Percentiles rank a stretch among this genome's conserved stretches.
These are phyloP conservation scores for Glycine tomentella DNA, from an alignment of 306 rosid genomes.

Conservation along the genomic window DNA sequence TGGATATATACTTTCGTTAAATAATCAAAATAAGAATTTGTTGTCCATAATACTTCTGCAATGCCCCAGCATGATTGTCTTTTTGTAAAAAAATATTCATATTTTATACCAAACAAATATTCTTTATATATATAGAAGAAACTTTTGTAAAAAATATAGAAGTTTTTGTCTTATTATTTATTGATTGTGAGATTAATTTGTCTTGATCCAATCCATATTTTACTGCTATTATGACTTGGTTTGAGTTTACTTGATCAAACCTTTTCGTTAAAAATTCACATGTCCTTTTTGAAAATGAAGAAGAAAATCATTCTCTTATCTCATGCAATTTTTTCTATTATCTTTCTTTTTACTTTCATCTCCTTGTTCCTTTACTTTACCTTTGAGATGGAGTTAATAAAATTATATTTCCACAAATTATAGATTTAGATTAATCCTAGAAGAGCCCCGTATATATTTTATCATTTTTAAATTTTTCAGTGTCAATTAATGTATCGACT, in stretches of 20 bases:
- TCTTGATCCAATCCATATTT: background rate
- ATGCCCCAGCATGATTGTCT: too few species aligned
- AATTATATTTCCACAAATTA: background rate
- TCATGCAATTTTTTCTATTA: background rate
- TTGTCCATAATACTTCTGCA: too few species aligned
- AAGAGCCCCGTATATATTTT: background rate
- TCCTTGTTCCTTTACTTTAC: background rate
- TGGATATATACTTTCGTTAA: too few species aligned
- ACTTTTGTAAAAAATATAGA: too few species aligned
- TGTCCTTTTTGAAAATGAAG: background rate
- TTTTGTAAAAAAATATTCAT: too few species aligned
- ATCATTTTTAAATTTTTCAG: too few species aligned
- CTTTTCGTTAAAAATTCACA: too few species aligned
- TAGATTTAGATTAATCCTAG: background rate
- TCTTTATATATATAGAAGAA: too few species aligned
- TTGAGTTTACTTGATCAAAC: background rate
- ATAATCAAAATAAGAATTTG: too few species aligned
- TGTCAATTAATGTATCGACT: background rate
- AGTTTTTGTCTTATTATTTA: too few species aligned
- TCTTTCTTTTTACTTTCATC: background rate
- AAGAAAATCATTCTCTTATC: background rate
- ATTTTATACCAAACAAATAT: too few species aligned
- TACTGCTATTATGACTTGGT: background rate
- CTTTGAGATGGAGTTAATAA: background rate
- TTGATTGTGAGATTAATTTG: background rate